Base-by-base conservation (phyloP, 805 yeast genomes). In the Saccharomyces paradoxus region DNA sequence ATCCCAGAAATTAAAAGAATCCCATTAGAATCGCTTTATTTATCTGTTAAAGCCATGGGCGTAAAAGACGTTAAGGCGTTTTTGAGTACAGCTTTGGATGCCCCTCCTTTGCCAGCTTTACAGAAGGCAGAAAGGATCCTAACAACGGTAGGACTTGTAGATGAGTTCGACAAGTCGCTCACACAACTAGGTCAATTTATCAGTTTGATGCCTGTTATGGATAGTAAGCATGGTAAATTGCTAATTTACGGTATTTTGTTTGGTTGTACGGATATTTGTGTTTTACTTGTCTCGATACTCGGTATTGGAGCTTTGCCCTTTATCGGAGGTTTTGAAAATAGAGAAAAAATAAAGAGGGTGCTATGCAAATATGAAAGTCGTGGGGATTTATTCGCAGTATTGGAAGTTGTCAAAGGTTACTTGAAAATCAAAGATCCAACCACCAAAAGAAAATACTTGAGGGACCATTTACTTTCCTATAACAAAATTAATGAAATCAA, bases 41-140 rank as follows among this genome's bases (percentile, higher is more conserved):
- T 92, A 48, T 82, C 84, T 49, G 96, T 91, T 14, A 90, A 90
- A 67, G 79, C 96, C 0, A 89, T 94, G 94, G 96, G 96, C 0
- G 78, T 92, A 28, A 73, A 75, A 2, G 77, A 87, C 59, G 97
- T 90, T 0, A 77, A 76, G 54, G 77, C 74, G 24, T 94, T 92
- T 63, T 75, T 92, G 58, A 73, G 78, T 14, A 76, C 78, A 31
- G 97, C 97, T 0, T 70, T 94, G 50, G 97, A 91, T 67, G 85
- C 96, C 0, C 98, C 98, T 0, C 76, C 78, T 6, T 48, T 63
- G 24, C 58, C 67, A 13, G 67, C 77, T 0, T 56, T 75, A 48
- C 53, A 64, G 28, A 75, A 74, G 62, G 76, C 79, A 0, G 76
- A 74, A 50, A 71, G 69, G 46, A 65, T 74, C 51, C 74, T 92